These are phyloP conservation scores for Ogataea minuta DNA, from an alignment of 805 yeast species.

Conservation along the genomic window DNA sequence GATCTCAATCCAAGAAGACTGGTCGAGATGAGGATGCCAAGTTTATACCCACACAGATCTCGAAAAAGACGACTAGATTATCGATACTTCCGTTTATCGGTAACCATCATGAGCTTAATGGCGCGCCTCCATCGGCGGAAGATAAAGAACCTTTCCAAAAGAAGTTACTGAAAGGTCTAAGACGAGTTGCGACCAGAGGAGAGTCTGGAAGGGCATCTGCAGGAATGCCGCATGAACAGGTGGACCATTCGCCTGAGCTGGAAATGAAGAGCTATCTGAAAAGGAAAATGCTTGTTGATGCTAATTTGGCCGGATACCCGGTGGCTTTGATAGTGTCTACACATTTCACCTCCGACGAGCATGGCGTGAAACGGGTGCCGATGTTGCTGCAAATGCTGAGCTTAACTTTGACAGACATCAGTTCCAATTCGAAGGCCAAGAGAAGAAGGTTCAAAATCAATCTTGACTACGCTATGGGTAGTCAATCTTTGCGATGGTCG, in stretches of 20 bases:
- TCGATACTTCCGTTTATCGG: constrained; percentile 21
- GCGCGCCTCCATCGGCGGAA: constrained; percentile 6
- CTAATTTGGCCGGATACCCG: constrained; percentile 66
- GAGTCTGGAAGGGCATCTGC: constrained; percentile 14
- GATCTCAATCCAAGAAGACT: constrained; percentile 1
- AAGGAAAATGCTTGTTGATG: constrained; percentile 39
- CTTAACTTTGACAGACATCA: constrained; percentile 54
- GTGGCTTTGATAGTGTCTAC: constrained; percentile 74
- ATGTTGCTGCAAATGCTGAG: constrained; percentile 71
- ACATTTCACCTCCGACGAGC: constrained; percentile 71
- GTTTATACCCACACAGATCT: constrained; percentile 7
- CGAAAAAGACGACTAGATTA: constrained; percentile 11
- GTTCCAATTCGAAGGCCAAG: constrained; percentile 39
- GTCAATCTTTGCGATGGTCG: constrained; percentile 74
- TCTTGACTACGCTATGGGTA: constrained; percentile 88
- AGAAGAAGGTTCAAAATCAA: constrained; percentile 59
- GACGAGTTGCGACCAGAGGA: constrained; percentile 17
- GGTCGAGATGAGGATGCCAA: neutral
- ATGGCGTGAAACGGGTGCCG: constrained; percentile 77
- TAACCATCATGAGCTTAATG: neutral
- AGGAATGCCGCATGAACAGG: constrained; percentile 8
- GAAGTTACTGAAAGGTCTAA: constrained; percentile 20
- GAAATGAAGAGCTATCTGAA: constrained; percentile 27
- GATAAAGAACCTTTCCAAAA: constrained; percentile 20
- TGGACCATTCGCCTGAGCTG: constrained; percentile 21